Conservation (phyloP, 805 yeast species). For the Saturnispora saitoi region DNA sequence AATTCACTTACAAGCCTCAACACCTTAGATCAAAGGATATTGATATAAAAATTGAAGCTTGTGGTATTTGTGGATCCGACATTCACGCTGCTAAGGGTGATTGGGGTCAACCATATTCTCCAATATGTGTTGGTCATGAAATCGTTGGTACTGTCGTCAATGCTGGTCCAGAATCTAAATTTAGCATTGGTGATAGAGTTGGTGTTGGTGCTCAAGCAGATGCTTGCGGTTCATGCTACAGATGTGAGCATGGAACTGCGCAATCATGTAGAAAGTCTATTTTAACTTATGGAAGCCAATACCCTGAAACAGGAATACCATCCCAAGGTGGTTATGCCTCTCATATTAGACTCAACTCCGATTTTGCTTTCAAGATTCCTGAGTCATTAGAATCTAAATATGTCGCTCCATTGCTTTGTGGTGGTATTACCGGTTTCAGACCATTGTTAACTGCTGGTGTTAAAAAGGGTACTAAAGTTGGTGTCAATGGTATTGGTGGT, state of each 20-base stretch:
- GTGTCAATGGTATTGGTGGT: slow-evolving; percentile 41
- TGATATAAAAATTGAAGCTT: slow-evolving; percentile 36
- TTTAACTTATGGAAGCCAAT: slow-evolving; percentile 44
- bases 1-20: slow-evolving; percentile 16
- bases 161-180: slow-evolving; percentile 28
- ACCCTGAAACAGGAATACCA: slow-evolving; percentile 37
- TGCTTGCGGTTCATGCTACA: slow-evolving; percentile 33
- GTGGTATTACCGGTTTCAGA: slow-evolving; percentile 46
- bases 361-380: slow-evolving; percentile 42
- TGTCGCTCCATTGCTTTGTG: slow-evolving; percentile 50
- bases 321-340: slow-evolving; percentile 45
- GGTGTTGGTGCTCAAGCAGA: slow-evolving; percentile 41
- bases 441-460: slow-evolving; percentile 36
- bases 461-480: slow-evolving; percentile 43
- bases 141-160: slow-evolving; percentile 35
- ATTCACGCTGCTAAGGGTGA: slow-evolving; percentile 35
- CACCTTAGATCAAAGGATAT: slow-evolving; percentile 23
- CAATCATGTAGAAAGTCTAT: slow-evolving; percentile 42
- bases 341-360: slow-evolving; percentile 36
- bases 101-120: slow-evolving; percentile 15
- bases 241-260: slow-evolving; percentile 32
- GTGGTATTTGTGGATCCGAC: slow-evolving; percentile 46
- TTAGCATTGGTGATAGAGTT: slow-evolving; percentile 41
- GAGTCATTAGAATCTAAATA: slow-evolving; percentile 32
- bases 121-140: slow-evolving; percentile 37